Percentiles rank a stretch among this genome's conserved stretches.
These are phyloP conservation scores for Fistulifera pelliculosa DNA, from an alignment of 108 stramenopile species.

Conservation along the genomic window DNA sequence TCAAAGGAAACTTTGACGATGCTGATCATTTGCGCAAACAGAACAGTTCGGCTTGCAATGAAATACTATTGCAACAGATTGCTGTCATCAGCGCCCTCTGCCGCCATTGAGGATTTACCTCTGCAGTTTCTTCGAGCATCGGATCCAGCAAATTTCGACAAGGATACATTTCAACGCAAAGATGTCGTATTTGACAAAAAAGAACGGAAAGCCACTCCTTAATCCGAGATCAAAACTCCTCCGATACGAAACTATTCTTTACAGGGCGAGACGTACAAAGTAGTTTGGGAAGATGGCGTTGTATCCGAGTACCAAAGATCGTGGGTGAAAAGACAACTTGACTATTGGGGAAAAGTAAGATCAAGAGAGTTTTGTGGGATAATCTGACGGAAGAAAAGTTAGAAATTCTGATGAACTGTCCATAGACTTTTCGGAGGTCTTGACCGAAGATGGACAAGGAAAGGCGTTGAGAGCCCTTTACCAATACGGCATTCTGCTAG, in stretches of 20 bases:
- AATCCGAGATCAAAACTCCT: conserved; percentile 1
- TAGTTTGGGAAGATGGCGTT: conserved; percentile 34
- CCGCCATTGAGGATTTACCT: conserved; percentile 16
- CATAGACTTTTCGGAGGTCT: conserved; percentile 37
- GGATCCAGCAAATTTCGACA: conserved; percentile 45
- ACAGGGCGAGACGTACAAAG: conserved; percentile 12
- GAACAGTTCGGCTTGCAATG: too few relatives aligned
- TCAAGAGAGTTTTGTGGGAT: conserved; percentile 46
- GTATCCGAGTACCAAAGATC: conserved; percentile 17
- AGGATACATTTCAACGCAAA: conserved; percentile 48
- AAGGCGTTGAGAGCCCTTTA: conserved; percentile 45
- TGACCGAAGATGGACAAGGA: conserved; percentile 24
- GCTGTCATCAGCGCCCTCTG: too few relatives aligned
- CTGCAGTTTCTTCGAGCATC: conserved; percentile 37
- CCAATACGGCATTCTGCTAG: conserved; percentile 59
- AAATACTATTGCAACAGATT: too few relatives aligned
- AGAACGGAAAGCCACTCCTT: conserved; percentile 40
- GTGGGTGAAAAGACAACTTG: conserved; percentile 31
- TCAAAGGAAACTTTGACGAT: too few relatives aligned
- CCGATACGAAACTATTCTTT: conserved; percentile 4
- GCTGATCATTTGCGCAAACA: too few relatives aligned
- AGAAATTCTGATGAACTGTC: conserved; percentile 36
- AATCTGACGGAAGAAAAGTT: conserved; percentile 45
- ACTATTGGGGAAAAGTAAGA: conserved; percentile 12
- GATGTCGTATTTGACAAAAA: conserved; percentile 46